Conservation (phyloP, 306 rosid species). For the Potentilla sterilis region DNA sequence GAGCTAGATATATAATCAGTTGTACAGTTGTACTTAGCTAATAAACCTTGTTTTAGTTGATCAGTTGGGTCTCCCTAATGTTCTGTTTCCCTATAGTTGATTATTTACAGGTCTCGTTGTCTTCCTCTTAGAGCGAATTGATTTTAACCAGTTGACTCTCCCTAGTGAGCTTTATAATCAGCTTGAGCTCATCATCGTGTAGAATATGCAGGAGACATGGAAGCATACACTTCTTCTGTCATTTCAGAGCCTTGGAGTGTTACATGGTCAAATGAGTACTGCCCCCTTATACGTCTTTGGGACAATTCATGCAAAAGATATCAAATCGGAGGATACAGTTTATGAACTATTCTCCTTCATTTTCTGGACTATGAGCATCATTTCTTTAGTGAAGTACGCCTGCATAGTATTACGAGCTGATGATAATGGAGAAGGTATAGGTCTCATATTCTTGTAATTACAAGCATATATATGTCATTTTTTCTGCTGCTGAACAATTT, state of each 20-base stretch:
- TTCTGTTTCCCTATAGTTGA: neutral
- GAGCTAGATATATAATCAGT: neutral
- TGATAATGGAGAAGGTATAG: conserved; percentile 68
- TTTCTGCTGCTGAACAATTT: conserved; percentile 12
- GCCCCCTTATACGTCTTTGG: conserved; percentile 76
- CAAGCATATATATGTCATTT: neutral
- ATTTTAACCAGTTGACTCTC: neutral
- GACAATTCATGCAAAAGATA: conserved; percentile 40
- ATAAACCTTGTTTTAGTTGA: neutral
- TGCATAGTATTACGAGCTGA: conserved; percentile 61
- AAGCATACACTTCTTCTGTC: conserved; percentile 58
- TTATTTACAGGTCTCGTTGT: neutral
- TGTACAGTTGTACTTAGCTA: neutral
- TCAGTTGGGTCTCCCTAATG: neutral
- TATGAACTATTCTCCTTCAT: conserved; percentile 65
- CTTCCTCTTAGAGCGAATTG: neutral
- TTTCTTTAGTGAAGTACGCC: conserved; percentile 63
- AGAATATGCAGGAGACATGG: conserved; percentile 55
- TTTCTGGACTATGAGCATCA: conserved; percentile 70
- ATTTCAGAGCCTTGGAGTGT: conserved; percentile 74
- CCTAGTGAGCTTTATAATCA: neutral
- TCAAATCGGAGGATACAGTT: conserved; percentile 42
- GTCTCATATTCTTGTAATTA: neutral
- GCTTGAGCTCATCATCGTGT: neutral
- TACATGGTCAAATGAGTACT: conserved; percentile 74